A percentile compares a stretch with the other conserved stretches of the same genome.
phyloP scores from a whole-genome alignment of 176 grass and related monocot genomes.

The Carex littledalei region DNA sequence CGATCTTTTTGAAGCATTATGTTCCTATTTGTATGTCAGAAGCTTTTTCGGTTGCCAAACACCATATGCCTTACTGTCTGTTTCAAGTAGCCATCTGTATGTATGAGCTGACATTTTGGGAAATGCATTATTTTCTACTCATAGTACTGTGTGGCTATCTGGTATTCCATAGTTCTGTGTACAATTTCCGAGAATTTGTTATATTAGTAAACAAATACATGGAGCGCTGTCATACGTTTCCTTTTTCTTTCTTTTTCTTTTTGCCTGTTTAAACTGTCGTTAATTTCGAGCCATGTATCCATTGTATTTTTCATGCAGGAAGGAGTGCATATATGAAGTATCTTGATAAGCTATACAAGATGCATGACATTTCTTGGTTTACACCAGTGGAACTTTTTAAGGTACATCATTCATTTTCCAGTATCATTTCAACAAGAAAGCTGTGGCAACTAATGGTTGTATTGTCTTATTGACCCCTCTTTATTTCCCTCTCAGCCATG shows the following conservation, averaged over 20 bases:
- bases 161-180: neutral
- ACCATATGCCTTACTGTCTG: neutral
- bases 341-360: constrained; percentile 84
- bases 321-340: constrained; percentile 71
- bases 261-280: neutral
- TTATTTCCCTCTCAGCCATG: constrained; percentile 63
- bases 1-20: neutral
- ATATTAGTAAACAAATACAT: neutral
- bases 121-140: neutral
- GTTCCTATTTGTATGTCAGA: neutral
- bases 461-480: neutral
- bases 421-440: constrained; percentile 8
- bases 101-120: neutral
- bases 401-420: constrained; percentile 28
- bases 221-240: neutral
- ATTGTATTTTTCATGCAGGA: constrained; percentile 32
- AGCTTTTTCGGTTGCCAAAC: neutral
- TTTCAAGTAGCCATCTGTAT: neutral
- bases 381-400: constrained; percentile 96
- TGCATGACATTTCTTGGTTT: constrained; percentile 91
- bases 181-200: neutral
- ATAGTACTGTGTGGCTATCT: neutral
- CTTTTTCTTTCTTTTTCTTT: neutral
- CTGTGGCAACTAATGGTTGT: neutral
- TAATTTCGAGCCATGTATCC: neutral